A percentile compares a stretch with the other conserved stretches of the same genome.
Evolutionary conservation across 2,329 filamentous ascomycete genomes (phyloP).

Genomic region (Dactylellina drechsleri): DNA sequence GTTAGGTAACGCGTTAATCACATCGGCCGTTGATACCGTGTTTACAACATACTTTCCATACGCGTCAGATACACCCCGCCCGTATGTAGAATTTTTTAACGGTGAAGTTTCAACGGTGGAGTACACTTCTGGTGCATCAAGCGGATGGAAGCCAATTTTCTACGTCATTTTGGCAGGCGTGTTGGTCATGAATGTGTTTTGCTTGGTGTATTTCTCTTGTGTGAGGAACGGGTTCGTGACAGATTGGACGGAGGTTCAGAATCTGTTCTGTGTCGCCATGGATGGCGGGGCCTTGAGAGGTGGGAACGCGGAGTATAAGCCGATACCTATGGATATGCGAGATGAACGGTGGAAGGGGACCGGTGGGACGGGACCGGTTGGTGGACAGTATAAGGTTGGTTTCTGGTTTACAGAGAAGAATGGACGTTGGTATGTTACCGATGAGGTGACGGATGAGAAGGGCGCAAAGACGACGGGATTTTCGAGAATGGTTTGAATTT

Average conservation of each 20-base stretch:
- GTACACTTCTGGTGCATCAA: constrained; percentile 74
- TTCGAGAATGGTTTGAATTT: constrained; percentile 19
- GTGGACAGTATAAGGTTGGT: constrained; percentile 48
- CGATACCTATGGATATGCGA: not conserved
- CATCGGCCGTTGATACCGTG: constrained; percentile 69
- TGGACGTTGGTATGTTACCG: constrained; percentile 50
- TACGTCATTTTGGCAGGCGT: constrained; percentile 73
- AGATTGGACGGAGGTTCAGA: constrained; percentile 81
- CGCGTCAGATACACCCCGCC: constrained; percentile 57
- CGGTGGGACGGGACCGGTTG: constrained; percentile 39
- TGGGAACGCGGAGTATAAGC: not conserved
- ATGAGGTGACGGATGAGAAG: constrained; percentile 13
- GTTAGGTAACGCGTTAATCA: constrained; percentile 73
- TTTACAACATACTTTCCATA: constrained; percentile 71
- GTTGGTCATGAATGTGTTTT: constrained; percentile 74
- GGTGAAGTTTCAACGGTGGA: constrained; percentile 73
- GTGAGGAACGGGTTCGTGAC: constrained; percentile 72
- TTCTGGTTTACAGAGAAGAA: constrained; percentile 50
- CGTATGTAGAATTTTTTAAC: constrained; percentile 69
- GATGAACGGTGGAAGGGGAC: constrained; percentile 41
- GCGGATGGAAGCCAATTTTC: constrained; percentile 73
- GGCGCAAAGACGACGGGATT: constrained; percentile 22
- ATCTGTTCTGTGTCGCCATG: constrained; percentile 68
- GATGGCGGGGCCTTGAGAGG: constrained; percentile 37
- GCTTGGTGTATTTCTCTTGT: constrained; percentile 71